Percentiles rank a stretch among this genome's conserved stretches.
Conservation (phyloP, 768 basidiomycete species). For the Serendipita sp. region DNA sequence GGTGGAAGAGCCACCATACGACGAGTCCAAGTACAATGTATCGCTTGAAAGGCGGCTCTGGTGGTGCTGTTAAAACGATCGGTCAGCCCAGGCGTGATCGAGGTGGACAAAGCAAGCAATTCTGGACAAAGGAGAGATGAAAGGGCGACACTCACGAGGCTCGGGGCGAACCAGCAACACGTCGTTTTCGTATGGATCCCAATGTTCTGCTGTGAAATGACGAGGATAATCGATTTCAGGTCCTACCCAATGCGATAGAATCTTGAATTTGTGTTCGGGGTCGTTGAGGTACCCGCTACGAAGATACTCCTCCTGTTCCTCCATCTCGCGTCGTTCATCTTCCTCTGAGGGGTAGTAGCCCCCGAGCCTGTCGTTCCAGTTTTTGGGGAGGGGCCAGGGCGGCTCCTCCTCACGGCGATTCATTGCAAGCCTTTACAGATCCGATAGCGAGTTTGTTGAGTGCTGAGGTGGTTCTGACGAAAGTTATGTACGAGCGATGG, state of each 20-base stretch:
- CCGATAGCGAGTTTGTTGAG: too few relatives aligned
- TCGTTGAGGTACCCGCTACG: neutral
- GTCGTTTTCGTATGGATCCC: constrained; percentile 2
- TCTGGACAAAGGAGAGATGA: neutral
- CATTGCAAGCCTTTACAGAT: too few relatives aligned
- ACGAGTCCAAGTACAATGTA: neutral
- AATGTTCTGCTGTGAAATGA: neutral
- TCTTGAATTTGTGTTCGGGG: neutral
- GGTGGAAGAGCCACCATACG: neutral
- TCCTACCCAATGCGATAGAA: neutral
- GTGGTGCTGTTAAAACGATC: neutral
- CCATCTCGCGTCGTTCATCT: neutral
- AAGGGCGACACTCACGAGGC: neutral
- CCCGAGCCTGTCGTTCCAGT: neutral
- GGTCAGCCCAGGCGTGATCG: neutral
- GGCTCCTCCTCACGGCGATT: neutral
- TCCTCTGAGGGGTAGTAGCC: constrained; percentile 2
- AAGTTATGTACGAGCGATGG: too few relatives aligned
- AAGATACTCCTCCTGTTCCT: constrained; percentile 1
- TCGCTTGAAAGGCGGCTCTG: neutral
- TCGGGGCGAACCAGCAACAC: neutral
- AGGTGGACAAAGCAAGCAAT: neutral
- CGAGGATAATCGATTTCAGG: neutral
- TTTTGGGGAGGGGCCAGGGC: neutral
- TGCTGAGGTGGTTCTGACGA: too few relatives aligned